Evolutionary conservation across 2,329 filamentous ascomycete species (phyloP).

Genomic region (Neospermospora avenae): DNA sequence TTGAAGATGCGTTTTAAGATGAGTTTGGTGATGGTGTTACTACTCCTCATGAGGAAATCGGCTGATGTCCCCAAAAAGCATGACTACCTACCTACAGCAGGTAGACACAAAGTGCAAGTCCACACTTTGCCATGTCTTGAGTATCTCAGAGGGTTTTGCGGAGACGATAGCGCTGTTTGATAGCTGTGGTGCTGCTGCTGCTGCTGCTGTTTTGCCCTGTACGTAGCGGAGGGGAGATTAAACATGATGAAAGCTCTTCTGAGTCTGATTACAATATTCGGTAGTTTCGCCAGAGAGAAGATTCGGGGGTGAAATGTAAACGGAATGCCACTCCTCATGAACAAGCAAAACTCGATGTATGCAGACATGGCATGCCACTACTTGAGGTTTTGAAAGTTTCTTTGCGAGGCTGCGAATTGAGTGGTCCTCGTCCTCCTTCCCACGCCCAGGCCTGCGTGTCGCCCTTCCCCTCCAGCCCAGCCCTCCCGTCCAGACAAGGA

Average conservation of each 20-base stretch:
- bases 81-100: too few relatives aligned
- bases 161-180: too few relatives aligned
- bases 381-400: slow-evolving; percentile 2
- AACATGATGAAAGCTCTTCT: too few relatives aligned
- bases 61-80: neutral
- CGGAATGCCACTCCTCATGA: too few relatives aligned
- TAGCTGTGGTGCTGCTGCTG: too few relatives aligned
- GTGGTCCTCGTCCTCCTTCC: neutral
- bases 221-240: too few relatives aligned
- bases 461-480: neutral
- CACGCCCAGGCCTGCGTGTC: neutral
- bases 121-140: neutral
- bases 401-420: neutral
- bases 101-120: neutral
- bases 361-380: neutral
- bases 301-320: too few relatives aligned
- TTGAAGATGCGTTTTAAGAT: neutral
- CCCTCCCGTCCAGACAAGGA: neutral
- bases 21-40: neutral
- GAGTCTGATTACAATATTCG: too few relatives aligned
- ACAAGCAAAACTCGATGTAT: neutral
- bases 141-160: neutral
- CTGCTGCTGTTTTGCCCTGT: too few relatives aligned
- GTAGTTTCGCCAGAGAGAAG: too few relatives aligned
- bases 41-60: neutral